A percentile compares a stretch with the other conserved stretches of the same genome.
Conservation (phyloP, 495 filamentous ascomycete species). For the Penicillium maclennaniae region DNA sequence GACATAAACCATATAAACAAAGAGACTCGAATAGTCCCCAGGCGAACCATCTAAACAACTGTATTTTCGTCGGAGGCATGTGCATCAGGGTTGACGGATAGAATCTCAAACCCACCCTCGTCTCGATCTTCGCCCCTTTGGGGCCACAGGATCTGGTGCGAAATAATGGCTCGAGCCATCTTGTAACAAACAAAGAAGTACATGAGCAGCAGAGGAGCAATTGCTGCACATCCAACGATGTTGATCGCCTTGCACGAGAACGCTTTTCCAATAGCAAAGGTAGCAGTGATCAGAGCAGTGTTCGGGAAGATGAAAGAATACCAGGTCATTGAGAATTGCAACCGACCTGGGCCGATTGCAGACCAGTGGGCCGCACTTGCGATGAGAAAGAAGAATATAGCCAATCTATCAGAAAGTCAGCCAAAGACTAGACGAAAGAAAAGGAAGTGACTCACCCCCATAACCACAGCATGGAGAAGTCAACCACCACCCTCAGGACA, state of each 20-base stretch:
- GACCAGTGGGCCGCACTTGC: slow-evolving; percentile 71
- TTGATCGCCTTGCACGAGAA: slow-evolving; percentile 59
- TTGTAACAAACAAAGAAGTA: slow-evolving; percentile 66
- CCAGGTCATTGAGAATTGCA: slow-evolving; percentile 85
- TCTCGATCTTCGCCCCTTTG: slow-evolving; percentile 63
- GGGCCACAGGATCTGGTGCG: slow-evolving; percentile 67
- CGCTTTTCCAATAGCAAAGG: slow-evolving; percentile 64
- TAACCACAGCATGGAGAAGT: slow-evolving; percentile 70
- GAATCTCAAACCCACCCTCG: slow-evolving; percentile 55
- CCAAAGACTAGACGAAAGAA: not conserved
- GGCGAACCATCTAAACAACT: not conserved
- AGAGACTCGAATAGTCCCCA: not conserved
- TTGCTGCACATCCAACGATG: slow-evolving; percentile 65
- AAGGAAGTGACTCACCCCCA: slow-evolving; percentile 55
- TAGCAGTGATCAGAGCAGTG: slow-evolving; percentile 70
- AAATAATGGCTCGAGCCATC: slow-evolving; percentile 66
- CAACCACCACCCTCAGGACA: slow-evolving; percentile 50
- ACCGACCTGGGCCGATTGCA: slow-evolving; percentile 57
- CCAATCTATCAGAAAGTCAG: slow-evolving; percentile 46
- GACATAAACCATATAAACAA: not conserved
- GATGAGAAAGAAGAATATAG: slow-evolving; percentile 83
- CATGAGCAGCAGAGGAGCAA: slow-evolving; percentile 56
- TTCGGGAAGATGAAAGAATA: slow-evolving; percentile 87
- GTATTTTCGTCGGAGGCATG: slow-evolving; percentile 4
- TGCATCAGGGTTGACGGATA: slow-evolving; percentile 25